A percentile compares a stretch with the other conserved stretches of the same genome.
Conservation (phyloP, 2,329 filamentous ascomycete genomes). For the Trichoderma sp. region DNA sequence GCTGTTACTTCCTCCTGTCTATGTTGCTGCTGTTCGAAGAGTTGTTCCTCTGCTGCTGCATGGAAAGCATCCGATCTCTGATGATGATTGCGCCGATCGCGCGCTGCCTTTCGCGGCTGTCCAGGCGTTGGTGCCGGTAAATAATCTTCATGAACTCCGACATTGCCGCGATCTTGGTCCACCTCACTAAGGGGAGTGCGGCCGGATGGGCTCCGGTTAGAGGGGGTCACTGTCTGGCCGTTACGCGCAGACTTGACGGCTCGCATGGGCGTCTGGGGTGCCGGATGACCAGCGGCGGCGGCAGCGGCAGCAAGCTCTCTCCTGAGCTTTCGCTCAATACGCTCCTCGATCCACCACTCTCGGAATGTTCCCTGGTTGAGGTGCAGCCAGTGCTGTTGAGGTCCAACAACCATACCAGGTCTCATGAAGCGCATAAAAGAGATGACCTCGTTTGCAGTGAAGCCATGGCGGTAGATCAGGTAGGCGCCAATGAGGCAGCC, state of each 20-base stretch:
- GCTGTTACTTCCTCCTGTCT: slow-evolving; percentile 57
- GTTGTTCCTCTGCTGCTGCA: slow-evolving; percentile 47
- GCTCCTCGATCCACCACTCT: slow-evolving; percentile 97
- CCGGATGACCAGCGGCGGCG: slow-evolving; percentile 31
- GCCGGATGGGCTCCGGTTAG: slow-evolving; percentile 71
- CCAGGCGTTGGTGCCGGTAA: slow-evolving; percentile 93
- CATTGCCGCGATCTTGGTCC: slow-evolving; percentile 70
- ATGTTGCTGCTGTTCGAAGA: slow-evolving; percentile 53
- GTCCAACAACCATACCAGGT: slow-evolving; percentile 97
- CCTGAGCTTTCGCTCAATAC: slow-evolving; percentile 66
- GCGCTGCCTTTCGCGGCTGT: slow-evolving; percentile 85
- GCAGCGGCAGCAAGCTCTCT: slow-evolving; percentile 55
- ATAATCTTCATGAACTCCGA: slow-evolving; percentile 79
- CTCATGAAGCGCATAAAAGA: slow-evolving; percentile 99
- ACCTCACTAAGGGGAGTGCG: slow-evolving; percentile 92
- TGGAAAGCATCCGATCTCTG: slow-evolving; percentile 53
- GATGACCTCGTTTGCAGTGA: slow-evolving; percentile 96
- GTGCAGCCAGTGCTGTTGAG: slow-evolving; percentile 98
- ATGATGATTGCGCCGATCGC: slow-evolving; percentile 76
- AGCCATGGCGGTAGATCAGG: slow-evolving; percentile 93
- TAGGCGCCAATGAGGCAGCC: slow-evolving; percentile 97
- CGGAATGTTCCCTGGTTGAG: slow-evolving; percentile 95
- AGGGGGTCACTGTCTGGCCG: slow-evolving; percentile 76
- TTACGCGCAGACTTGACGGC: slow-evolving; percentile 60
- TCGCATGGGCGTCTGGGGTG: slow-evolving; percentile 60